phyloP scores from a whole-genome alignment of 441 rosid species.

The Caryocar brasiliense region DNA sequence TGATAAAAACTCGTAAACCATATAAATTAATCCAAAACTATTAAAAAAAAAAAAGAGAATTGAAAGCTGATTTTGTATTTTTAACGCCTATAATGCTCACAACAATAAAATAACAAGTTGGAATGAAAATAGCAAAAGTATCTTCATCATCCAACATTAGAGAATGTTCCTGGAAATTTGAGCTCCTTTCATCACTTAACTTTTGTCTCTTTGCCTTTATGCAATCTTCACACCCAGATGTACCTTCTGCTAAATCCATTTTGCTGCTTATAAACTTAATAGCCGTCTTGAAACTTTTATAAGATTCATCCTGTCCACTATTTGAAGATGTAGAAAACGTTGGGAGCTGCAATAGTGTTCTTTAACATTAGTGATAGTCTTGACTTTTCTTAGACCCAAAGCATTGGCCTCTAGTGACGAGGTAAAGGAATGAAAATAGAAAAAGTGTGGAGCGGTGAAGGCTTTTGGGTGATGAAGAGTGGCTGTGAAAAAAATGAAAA shows the following conservation, averaged over 20 bases:
- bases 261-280: slow-evolving; percentile 45
- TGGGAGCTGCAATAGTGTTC: slow-evolving; percentile 71
- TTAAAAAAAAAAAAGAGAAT: too few relatives aligned
- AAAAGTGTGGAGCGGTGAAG: too few relatives aligned
- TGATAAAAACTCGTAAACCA: too few relatives aligned
- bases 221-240: slow-evolving; percentile 91
- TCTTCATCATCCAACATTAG: slow-evolving; percentile 88
- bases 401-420: slow-evolving; percentile 16
- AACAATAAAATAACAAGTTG: too few relatives aligned
- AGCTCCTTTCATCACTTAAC: slow-evolving; percentile 62
- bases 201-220: slow-evolving; percentile 73
- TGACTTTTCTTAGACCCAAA: slow-evolving; percentile 33
- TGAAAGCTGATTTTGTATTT: too few relatives aligned
- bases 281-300: slow-evolving; percentile 60
- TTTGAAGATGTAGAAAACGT: slow-evolving; percentile 35
- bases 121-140: too few relatives aligned
- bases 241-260: slow-evolving; percentile 47
- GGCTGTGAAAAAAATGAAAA: too few relatives aligned
- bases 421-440: too few relatives aligned
- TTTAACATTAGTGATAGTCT: slow-evolving; percentile 36
- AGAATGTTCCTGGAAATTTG: slow-evolving; percentile 53
- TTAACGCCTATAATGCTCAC: too few relatives aligned
- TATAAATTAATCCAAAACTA: too few relatives aligned
- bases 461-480: too few relatives aligned
- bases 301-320: slow-evolving; percentile 53